Conservation (phyloP, 1,139 yeast genomes). For the Magnusiomyces tetraspermus region DNA sequence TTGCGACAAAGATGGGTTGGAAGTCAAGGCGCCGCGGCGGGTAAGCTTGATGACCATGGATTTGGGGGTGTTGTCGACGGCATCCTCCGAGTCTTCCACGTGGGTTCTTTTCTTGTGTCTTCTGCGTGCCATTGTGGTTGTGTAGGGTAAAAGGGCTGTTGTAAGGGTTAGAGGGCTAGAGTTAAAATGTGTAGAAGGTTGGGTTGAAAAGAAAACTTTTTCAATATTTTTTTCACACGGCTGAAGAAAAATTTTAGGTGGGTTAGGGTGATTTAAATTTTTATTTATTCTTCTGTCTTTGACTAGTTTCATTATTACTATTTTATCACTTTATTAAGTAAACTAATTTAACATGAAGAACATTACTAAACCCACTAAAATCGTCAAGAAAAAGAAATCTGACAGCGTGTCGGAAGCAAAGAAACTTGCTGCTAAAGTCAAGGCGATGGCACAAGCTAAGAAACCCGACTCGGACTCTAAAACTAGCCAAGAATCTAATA, state of each 20-base stretch:
- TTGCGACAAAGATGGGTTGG: constrained; percentile 73
- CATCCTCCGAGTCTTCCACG: constrained; percentile 55
- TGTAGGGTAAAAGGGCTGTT: too few species aligned
- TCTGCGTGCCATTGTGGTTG: constrained; percentile 6
- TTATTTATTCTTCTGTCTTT: background rate
- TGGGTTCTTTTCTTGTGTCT: constrained; percentile 75
- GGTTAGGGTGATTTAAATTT: too few species aligned
- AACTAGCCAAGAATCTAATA: background rate
- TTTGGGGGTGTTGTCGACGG: constrained; percentile 64
- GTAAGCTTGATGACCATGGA: constrained; percentile 92
- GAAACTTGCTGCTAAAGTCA: constrained; percentile 2
- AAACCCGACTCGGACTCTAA: background rate
- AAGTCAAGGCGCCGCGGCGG: constrained; percentile 46
- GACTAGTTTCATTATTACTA: too few species aligned
- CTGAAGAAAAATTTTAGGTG: background rate
- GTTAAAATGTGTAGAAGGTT: too few species aligned
- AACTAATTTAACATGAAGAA: background rate
- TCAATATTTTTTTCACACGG: background rate
- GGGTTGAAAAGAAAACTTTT: background rate
- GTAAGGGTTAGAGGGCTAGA: too few species aligned
- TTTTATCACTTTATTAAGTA: background rate
- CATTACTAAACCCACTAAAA: background rate
- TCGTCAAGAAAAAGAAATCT: background rate
- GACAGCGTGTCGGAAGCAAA: constrained; percentile 1
- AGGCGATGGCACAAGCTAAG: background rate